phyloP scores from a whole-genome alignment of 2,329 filamentous ascomycete genomes.

The Nannizzia gypsea region DNA sequence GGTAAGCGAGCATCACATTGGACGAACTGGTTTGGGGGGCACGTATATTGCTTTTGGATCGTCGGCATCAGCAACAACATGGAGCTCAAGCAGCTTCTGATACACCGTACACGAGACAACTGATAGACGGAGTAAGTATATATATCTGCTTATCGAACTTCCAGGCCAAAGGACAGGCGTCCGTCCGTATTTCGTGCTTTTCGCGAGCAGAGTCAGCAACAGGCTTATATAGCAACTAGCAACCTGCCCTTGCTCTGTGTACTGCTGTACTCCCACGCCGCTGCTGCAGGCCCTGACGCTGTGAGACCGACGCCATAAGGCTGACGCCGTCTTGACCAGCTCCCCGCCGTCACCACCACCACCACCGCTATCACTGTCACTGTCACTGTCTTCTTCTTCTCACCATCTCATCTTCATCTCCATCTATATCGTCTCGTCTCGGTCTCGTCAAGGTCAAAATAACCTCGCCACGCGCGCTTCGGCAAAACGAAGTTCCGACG shows the following conservation, averaged over 20 bases:
- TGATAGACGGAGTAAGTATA: background rate
- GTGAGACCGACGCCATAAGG: constrained; percentile 1
- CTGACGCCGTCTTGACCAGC: background rate
- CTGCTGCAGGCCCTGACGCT: background rate
- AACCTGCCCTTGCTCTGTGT: background rate
- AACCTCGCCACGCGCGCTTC: constrained; percentile 3
- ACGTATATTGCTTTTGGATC: constrained; percentile 1
- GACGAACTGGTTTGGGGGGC: background rate
- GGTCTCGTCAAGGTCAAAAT: background rate
- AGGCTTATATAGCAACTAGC: too few relatives aligned
- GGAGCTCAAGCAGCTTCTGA: constrained; percentile 1
- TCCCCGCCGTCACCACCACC: background rate
- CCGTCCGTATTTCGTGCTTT: too few relatives aligned
- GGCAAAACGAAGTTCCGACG: constrained; percentile 1
- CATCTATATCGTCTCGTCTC: background rate
- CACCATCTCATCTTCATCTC: background rate
- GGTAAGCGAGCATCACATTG: constrained; percentile 2
- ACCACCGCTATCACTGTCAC: background rate
- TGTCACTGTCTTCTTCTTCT: background rate
- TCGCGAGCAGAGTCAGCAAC: too few relatives aligned
- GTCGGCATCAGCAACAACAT: background rate
- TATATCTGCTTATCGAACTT: background rate
- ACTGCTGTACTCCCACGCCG: background rate
- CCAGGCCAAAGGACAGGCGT: too few relatives aligned
- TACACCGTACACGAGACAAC: background rate